These are phyloP conservation scores for Lentinula edodes DNA, from an alignment of 768 basidiomycete genomes.

Conservation along the genomic window DNA sequence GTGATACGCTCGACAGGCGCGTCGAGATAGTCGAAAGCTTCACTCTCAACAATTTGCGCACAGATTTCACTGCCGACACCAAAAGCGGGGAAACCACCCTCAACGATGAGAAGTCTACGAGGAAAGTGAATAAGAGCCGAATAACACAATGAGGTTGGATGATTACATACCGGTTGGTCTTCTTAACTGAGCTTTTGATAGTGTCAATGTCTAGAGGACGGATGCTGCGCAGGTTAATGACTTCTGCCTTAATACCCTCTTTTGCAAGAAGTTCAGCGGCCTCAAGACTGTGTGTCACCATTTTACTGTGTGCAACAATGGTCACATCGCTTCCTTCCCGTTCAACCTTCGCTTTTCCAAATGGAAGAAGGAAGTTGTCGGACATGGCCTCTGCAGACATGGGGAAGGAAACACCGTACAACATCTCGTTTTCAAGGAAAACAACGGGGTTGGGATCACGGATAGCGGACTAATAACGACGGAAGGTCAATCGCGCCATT, in stretches of 20 bases:
- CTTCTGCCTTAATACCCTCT: slow-evolving; percentile 96
- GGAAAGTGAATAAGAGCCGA: background rate
- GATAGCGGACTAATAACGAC: slow-evolving; percentile 71
- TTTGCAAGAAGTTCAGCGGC: slow-evolving; percentile 91
- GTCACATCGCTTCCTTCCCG: slow-evolving; percentile 90
- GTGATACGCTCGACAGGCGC: slow-evolving; percentile 97
- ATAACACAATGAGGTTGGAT: background rate
- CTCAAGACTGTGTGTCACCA: slow-evolving; percentile 93
- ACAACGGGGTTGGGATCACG: slow-evolving; percentile 98
- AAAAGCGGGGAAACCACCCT: slow-evolving; percentile 98
- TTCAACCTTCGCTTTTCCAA: slow-evolving; percentile 97
- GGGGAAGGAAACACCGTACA: slow-evolving; percentile 97
- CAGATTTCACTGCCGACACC: slow-evolving; percentile 99
- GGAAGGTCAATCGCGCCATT: background rate
- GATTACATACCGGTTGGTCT: slow-evolving; percentile 80
- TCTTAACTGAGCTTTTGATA: slow-evolving; percentile 95
- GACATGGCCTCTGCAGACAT: slow-evolving; percentile 94
- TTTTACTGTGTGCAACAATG: slow-evolving; percentile 96
- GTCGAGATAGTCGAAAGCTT: slow-evolving; percentile 98
- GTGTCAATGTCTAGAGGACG: slow-evolving; percentile 97
- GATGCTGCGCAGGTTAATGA: slow-evolving; percentile 94
- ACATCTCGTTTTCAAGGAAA: slow-evolving; percentile 98
- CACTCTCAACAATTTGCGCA: slow-evolving; percentile 95
- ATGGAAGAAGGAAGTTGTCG: slow-evolving; percentile 90
- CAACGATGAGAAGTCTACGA: slow-evolving; percentile 80